phyloP scores from a whole-genome alignment of 495 filamentous ascomycete species.

The Parachaetomium inaequale region DNA sequence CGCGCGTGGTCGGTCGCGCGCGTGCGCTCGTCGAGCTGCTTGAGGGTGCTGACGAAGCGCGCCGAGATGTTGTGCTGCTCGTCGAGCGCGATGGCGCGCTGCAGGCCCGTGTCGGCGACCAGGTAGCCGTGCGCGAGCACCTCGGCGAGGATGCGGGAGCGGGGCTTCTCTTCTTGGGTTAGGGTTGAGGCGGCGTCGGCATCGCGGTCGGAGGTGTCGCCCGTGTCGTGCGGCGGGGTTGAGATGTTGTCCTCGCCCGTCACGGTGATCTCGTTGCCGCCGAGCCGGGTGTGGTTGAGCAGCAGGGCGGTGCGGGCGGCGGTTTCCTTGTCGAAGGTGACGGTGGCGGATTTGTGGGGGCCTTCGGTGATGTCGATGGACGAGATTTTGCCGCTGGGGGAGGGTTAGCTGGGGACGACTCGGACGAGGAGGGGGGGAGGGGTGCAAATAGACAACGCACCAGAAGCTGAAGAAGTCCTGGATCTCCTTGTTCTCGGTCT shows the following conservation, averaged over 20 bases:
- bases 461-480: constrained; percentile 99
- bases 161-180: constrained; percentile 91
- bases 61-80: constrained; percentile 80
- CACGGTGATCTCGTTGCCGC: constrained; percentile 74
- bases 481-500: constrained; percentile 85
- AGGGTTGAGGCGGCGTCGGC: constrained; percentile 61
- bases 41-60: constrained; percentile 69
- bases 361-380: constrained; percentile 69
- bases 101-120: constrained; percentile 77
- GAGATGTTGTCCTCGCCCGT: constrained; percentile 59
- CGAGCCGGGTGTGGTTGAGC: constrained; percentile 91
- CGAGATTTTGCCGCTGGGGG: constrained; percentile 80
- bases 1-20: constrained; percentile 75
- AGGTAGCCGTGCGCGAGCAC: constrained; percentile 92
- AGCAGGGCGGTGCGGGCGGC: constrained; percentile 95
- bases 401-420: background rate
- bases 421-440: background rate
- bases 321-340: constrained; percentile 93
- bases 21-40: constrained; percentile 74
- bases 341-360: constrained; percentile 71
- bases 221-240: constrained; percentile 34
- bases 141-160: constrained; percentile 87
- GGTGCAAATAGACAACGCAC: constrained; percentile 58
- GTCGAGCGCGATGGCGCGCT: constrained; percentile 83
- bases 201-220: constrained; percentile 34